Evolutionary conservation across 441 rosid genomes (phyloP).

Genomic region (Pelargonium cotyledonis): DNA sequence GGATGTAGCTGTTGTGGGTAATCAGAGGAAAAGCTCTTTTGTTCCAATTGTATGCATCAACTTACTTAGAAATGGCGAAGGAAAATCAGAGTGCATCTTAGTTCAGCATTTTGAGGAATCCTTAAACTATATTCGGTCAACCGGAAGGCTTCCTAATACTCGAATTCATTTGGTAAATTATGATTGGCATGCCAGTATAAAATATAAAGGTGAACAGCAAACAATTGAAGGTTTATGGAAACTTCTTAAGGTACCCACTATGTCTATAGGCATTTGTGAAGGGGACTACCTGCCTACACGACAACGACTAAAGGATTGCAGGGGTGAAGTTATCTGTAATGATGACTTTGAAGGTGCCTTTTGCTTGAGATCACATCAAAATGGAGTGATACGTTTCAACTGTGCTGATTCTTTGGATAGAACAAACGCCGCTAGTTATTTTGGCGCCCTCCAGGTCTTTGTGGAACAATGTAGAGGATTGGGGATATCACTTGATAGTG

Average conservation of each 20-base stretch:
- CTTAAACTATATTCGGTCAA: constrained; percentile 56
- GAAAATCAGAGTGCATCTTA: constrained; percentile 84
- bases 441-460: constrained; percentile 90
- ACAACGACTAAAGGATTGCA: constrained; percentile 74
- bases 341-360: constrained; percentile 78
- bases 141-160: constrained; percentile 65
- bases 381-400: constrained; percentile 88
- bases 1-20: constrained; percentile 50
- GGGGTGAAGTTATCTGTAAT: constrained; percentile 73
- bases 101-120: constrained; percentile 93
- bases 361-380: constrained; percentile 92
- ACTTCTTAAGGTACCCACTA: constrained; percentile 65
- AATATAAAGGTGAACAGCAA: constrained; percentile 76
- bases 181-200: constrained; percentile 91
- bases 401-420: constrained; percentile 98
- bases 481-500: constrained; percentile 84
- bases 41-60: constrained; percentile 84
- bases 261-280: constrained; percentile 71
- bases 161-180: constrained; percentile 66
- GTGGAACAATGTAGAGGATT: constrained; percentile 90
- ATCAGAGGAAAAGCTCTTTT: constrained; percentile 56
- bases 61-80: constrained; percentile 81
- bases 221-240: constrained; percentile 92
- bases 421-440: constrained; percentile 96
- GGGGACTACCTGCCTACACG: constrained; percentile 85